Evolutionary conservation across 2,329 filamentous ascomycete genomes (phyloP).

Genomic region (Ampelomyces quisqualis): DNA sequence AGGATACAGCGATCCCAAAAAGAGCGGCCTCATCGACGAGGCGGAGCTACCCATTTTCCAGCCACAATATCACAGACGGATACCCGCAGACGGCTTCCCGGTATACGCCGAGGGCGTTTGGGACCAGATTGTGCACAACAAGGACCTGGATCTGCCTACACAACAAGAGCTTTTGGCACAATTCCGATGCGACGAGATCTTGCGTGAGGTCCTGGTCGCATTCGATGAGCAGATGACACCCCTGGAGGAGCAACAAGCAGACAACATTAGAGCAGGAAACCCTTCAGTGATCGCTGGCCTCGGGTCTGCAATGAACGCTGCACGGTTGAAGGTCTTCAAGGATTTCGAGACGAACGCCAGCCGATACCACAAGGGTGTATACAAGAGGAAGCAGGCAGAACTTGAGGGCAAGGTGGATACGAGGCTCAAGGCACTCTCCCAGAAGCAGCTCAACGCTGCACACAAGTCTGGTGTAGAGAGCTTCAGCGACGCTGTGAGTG

Average conservation of each 20-base stretch:
- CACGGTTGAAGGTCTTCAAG: constrained; percentile 71
- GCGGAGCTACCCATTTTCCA: constrained; percentile 79
- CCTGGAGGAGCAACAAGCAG: constrained; percentile 81
- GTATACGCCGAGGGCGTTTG: constrained; percentile 91
- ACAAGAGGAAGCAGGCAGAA: constrained; percentile 79
- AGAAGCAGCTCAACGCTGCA: constrained; percentile 81
- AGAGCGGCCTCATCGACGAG: constrained; percentile 64
- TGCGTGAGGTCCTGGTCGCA: constrained; percentile 77
- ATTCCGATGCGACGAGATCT: constrained; percentile 96
- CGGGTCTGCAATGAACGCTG: constrained; percentile 69
- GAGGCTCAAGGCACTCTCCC: constrained; percentile 84
- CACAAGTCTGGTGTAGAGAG: constrained; percentile 83
- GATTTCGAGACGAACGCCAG: constrained; percentile 90
- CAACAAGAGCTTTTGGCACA: constrained; percentile 96
- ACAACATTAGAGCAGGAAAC: constrained; percentile 70
- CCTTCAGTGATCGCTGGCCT: constrained; percentile 72
- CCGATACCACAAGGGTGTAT: constrained; percentile 95
- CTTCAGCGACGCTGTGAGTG: constrained; percentile 85
- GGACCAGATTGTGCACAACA: constrained; percentile 99
- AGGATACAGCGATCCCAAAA: constrained; percentile 71
- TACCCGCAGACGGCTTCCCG: constrained; percentile 95
- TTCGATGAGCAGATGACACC: constrained; percentile 83
- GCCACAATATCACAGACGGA: constrained; percentile 91
- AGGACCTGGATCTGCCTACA: constrained; percentile 92
- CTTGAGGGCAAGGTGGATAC: constrained; percentile 83